Evolutionary conservation across 164 flowering plant genomes (phyloP).

Genomic region (Aristolochia californica): DNA sequence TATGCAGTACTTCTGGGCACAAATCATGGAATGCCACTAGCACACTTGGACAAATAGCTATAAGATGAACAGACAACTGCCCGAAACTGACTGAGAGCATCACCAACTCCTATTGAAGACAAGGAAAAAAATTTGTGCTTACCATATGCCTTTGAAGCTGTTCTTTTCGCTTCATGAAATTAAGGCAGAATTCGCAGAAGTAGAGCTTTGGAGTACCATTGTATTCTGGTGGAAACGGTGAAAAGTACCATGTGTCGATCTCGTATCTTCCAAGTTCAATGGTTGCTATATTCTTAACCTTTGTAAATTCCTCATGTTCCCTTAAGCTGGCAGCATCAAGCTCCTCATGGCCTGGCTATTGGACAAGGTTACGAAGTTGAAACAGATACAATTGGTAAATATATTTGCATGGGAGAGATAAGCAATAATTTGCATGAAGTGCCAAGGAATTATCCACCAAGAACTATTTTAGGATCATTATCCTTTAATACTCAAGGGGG

Average conservation of each 20-base stretch:
- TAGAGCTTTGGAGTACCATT: conserved; percentile 71
- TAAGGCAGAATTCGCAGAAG: conserved; percentile 97
- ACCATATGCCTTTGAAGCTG: conserved; percentile 99
- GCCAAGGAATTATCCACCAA: too few relatives aligned
- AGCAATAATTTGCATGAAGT: too few relatives aligned
- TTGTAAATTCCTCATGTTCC: conserved; percentile 96
- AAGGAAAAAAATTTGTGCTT: conserved; percentile 22
- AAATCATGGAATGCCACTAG: too few relatives aligned
- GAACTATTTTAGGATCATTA: too few relatives aligned
- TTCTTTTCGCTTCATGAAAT: conserved; percentile 97
- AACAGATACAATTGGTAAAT: background rate
- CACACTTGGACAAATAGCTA: background rate
- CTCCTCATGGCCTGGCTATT: conserved; percentile 78
- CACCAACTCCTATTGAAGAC: background rate
- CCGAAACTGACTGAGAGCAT: background rate
- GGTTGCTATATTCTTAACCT: conserved; percentile 93
- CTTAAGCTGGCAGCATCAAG: conserved; percentile 99
- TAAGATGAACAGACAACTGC: background rate
- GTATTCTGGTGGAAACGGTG: conserved; percentile 98
- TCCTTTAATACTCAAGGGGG: too few relatives aligned
- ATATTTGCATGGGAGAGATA: too few relatives aligned
- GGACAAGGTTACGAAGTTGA: background rate
- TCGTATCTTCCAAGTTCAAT: conserved; percentile 97
- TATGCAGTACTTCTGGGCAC: too few relatives aligned
- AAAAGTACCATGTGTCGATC: conserved; percentile 98